Evolutionary conservation across 2,329 filamentous ascomycete genomes (phyloP).

Genomic region (Hypoxylon sp.): DNA sequence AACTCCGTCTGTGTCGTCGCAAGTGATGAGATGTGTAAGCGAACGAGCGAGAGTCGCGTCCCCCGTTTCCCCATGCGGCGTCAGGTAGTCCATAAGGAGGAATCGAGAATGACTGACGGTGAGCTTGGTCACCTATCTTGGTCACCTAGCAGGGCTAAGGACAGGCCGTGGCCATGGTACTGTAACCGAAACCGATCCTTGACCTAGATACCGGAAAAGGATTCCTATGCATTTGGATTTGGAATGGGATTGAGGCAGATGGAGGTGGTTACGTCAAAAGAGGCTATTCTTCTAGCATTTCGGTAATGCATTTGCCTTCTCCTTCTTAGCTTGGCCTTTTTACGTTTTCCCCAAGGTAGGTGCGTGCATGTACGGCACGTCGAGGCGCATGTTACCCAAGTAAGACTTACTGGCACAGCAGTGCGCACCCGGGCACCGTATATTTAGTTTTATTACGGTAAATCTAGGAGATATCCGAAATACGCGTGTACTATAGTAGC

Average conservation of each 20-base stretch:
- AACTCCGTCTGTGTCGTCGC: background rate
- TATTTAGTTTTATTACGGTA: background rate
- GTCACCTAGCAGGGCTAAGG: background rate
- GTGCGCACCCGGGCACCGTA: too few species aligned
- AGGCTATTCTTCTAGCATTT: too few species aligned
- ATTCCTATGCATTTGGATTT: constrained; percentile 1
- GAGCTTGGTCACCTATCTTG: background rate
- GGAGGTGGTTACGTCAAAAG: too few species aligned
- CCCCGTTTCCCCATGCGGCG: constrained; percentile 22
- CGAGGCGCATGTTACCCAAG: too few species aligned
- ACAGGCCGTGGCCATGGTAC: background rate
- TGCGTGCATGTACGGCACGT: too few species aligned
- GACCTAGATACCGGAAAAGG: constrained; percentile 2
- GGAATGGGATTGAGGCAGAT: background rate
- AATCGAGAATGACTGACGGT: background rate
- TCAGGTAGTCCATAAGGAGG: background rate
- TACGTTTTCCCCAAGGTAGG: too few species aligned
- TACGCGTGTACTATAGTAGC: background rate
- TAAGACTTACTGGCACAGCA: too few species aligned
- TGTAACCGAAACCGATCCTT: background rate
- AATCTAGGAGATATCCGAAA: background rate
- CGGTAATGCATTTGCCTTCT: too few species aligned
- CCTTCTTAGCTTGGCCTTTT: too few species aligned
- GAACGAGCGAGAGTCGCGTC: constrained; percentile 17
- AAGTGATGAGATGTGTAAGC: constrained; percentile 4